Percentiles rank a stretch among this genome's conserved stretches.
Evolutionary conservation across 148 eudicot species (phyloP).

Genomic region (Chenopodium quinoa): DNA sequence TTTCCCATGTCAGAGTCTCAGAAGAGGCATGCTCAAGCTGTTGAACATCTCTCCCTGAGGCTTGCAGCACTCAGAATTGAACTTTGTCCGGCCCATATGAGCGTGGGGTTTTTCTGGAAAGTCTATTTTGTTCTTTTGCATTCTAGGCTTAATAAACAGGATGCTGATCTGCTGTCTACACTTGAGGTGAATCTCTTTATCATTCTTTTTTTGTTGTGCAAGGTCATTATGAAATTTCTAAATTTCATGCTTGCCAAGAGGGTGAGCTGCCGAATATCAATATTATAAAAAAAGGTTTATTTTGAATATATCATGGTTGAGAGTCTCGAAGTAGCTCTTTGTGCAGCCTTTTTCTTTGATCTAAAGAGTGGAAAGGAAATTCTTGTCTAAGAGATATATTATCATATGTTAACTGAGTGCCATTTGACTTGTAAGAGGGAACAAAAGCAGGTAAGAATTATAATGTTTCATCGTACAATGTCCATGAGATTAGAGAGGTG

Average conservation of each 20-base stretch:
- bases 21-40: constrained; percentile 57
- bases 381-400: too few relatives aligned
- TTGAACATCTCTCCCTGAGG: constrained; percentile 66
- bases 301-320: not conserved
- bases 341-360: not conserved
- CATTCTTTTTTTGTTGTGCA: not conserved
- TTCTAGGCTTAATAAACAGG: constrained; percentile 72
- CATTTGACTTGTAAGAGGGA: too few relatives aligned
- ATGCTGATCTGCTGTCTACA: constrained; percentile 69
- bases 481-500: too few relatives aligned
- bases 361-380: not conserved
- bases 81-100: constrained; percentile 83
- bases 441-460: too few relatives aligned
- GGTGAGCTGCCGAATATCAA: not conserved
- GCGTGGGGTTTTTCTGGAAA: constrained; percentile 82
- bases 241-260: not conserved
- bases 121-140: constrained; percentile 84
- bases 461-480: too few relatives aligned
- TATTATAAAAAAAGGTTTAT: not conserved
- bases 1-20: constrained; percentile 74
- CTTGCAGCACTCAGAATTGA: constrained; percentile 90
- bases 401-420: too few relatives aligned
- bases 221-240: too few relatives aligned
- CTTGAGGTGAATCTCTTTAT: constrained; percentile 49
- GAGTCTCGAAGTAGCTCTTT: not conserved